Base-by-base conservation (phyloP, 768 basidiomycete genomes). In the Hygrocybe coccinea region DNA sequence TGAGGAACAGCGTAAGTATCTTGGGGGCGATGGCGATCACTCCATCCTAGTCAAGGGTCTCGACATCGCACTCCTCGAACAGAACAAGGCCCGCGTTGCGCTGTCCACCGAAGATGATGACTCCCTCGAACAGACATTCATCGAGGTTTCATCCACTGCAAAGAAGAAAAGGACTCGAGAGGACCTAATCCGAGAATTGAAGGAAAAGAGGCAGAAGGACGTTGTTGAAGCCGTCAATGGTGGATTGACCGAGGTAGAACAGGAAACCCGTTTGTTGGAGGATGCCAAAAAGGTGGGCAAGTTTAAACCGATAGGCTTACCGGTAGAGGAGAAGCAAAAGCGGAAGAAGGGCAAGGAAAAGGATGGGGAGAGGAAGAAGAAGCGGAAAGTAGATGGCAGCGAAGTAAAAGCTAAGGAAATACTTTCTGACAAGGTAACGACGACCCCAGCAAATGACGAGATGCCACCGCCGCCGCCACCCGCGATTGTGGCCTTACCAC, bases 1-100 rank as follows among this genome's bases (percentile, higher is more conserved):
- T 15, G 89, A 90, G 53, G 78, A 83, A 52, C 81, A 91, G 64
- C 77, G 92, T 35, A 77, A 76, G 55, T 90, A 89, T 66, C 80
- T 93, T 5, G 91, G 91, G 15, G 90, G 91, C 36, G 91, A 95
- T 67, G 82, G 84, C 39, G 79, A 88, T 56, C 92, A 95, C 66
- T 85, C 90, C 10, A 80, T 94, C 55, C 81, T 94, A 10, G 90
- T 94, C 39, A 95, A 93, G 65, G 91, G 91, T 24, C 83, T 97
- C 45, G 95, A 97, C 65, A 79, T 87, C 60, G 87, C 91, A 0
- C 79, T 97, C 6, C 76, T 97, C 14, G 88, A 91, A 64, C 89
- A 91, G 61, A 85, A 88, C 59, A 92, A 85, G 69, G 86, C 87
- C 2, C 83, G 85, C 37, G 75, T 74, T 1, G 72, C 76, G 2